A percentile compares a stretch with the other conserved stretches of the same genome.
Evolutionary conservation across 352 stramenopile species (phyloP).

Genomic region (Pythium periplocum): DNA sequence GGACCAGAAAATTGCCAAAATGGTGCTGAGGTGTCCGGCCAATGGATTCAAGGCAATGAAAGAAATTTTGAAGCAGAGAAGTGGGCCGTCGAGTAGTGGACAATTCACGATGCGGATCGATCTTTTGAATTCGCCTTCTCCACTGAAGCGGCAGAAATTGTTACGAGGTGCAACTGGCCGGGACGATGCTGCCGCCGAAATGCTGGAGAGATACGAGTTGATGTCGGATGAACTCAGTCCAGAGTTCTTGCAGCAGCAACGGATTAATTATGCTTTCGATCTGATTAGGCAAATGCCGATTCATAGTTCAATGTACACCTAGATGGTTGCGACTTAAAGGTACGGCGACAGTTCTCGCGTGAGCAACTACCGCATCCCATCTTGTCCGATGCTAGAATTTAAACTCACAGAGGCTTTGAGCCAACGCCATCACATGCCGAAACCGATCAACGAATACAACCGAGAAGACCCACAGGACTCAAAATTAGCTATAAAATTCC

Average conservation of each 20-base stretch:
- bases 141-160: conserved; percentile 14
- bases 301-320: conserved; percentile 13
- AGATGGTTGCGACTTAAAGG: no score
- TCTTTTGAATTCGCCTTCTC: conserved; percentile 10
- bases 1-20: conserved; percentile 12
- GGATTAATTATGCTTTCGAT: conserved; percentile 14
- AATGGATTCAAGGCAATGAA: conserved; percentile 17
- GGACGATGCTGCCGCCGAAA: conserved; percentile 11
- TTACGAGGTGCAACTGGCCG: conserved; percentile 5
- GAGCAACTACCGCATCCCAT: no score
- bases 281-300: conserved; percentile 15
- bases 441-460: no score
- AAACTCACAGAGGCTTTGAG: no score
- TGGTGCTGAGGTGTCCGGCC: conserved; percentile 10
- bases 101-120: conserved; percentile 1
- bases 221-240: conserved; percentile 16
- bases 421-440: no score
- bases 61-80: conserved; percentile 12
- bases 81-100: conserved; percentile 3
- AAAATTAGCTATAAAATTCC: no score
- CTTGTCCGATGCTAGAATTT: no score
- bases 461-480: no score
- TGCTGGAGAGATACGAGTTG: conserved; percentile 18
- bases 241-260: conserved; percentile 11
- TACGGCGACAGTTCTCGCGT: no score